Evolutionary conservation across 371 early-diverging fungal species (phyloP).

Genomic region (Mucor mucedo): DNA sequence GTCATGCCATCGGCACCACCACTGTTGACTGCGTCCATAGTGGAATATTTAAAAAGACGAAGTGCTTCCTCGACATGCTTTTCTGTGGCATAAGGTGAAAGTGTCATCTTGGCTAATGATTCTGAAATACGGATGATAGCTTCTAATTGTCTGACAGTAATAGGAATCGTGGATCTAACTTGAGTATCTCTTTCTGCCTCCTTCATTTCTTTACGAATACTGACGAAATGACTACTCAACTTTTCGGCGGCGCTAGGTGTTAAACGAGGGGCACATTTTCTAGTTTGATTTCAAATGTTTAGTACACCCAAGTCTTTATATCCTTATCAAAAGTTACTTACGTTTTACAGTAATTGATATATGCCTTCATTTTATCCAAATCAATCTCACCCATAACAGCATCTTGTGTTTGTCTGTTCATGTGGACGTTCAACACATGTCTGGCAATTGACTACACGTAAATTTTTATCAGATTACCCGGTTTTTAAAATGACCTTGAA

Average conservation of each 20-base stretch:
- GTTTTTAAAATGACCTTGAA: too few relatives aligned
- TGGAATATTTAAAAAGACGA: conserved; percentile 96
- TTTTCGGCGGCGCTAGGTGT: conserved; percentile 87
- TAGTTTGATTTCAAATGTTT: conserved; percentile 11
- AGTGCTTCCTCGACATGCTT: conserved; percentile 99
- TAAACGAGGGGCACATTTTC: conserved; percentile 94
- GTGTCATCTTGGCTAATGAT: conserved; percentile 96
- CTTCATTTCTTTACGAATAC: conserved; percentile 89
- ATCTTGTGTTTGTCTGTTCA: conserved; percentile 72
- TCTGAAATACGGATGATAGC: conserved; percentile 99
- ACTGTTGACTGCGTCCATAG: conserved; percentile 95
- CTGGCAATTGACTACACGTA: conserved; percentile 78
- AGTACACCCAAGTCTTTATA: not conserved
- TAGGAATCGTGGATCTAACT: conserved; percentile 93
- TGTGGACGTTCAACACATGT: conserved; percentile 93
- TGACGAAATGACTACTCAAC: conserved; percentile 94
- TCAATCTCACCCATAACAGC: conserved; percentile 80
- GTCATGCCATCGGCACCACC: conserved; percentile 80
- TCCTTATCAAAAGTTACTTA: conserved; percentile 34
- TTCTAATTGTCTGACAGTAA: conserved; percentile 99
- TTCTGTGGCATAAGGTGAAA: conserved; percentile 88
- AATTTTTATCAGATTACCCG: too few relatives aligned
- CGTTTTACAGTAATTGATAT: conserved; percentile 94
- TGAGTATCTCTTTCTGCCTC: conserved; percentile 77
- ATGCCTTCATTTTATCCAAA: conserved; percentile 91